These are phyloP conservation scores for Bonnemaisonia californica DNA, from an alignment of 31 red algal genomes.

Conservation along the genomic window DNA sequence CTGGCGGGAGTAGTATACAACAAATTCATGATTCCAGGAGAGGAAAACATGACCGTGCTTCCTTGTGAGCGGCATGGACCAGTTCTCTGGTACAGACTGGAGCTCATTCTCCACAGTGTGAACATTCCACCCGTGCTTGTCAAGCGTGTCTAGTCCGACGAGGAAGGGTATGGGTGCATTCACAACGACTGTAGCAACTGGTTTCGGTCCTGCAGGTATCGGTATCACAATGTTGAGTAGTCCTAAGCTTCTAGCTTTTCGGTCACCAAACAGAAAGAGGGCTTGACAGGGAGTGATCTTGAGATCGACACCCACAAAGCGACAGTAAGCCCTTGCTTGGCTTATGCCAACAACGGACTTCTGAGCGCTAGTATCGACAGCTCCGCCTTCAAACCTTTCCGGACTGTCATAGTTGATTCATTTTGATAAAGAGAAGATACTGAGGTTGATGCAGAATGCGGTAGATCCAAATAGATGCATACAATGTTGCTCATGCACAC, in stretches of 20 bases:
- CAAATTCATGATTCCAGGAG: neutral
- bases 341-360: slow-evolving; percentile 6
- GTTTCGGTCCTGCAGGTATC: slow-evolving; percentile 1
- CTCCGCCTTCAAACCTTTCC: slow-evolving; percentile 3
- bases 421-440: neutral
- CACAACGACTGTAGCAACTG: neutral
- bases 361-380: neutral
- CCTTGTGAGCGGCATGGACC: neutral
- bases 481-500: no score
- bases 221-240: slow-evolving; percentile 6
- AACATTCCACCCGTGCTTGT: slow-evolving; percentile 1
- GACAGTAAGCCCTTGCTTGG: slow-evolving; percentile 4
- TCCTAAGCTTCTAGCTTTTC: slow-evolving; percentile 1
- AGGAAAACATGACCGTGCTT: neutral
- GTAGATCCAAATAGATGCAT: no score
- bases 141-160: slow-evolving; percentile 13
- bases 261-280: neutral
- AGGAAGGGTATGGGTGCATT: slow-evolving; percentile 11
- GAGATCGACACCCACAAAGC: neutral
- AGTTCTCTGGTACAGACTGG: neutral
- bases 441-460: no score
- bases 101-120: neutral
- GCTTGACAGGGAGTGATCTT: slow-evolving; percentile 2
- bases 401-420: slow-evolving; percentile 2
- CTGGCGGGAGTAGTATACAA: neutral